Conservation (phyloP, 1,139 yeast genomes). For the Eremothecium gossypii region DNA sequence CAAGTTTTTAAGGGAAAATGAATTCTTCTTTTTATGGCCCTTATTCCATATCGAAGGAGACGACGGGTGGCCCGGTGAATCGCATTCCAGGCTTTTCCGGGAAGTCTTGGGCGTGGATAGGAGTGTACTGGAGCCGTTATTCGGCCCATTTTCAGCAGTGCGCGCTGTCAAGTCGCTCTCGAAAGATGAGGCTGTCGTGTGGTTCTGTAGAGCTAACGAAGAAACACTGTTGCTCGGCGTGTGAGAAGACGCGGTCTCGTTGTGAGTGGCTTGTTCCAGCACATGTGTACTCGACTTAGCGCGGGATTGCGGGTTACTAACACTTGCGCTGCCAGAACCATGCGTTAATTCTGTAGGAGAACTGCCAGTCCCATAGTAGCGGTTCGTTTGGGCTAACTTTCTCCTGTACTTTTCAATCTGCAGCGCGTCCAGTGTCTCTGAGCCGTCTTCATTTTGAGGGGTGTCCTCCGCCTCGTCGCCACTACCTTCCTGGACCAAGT, state of each 20-base stretch:
- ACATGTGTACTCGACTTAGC: no score
- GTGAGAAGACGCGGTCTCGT: no score
- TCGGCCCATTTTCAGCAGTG: background rate
- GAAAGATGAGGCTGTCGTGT: constrained; percentile 13
- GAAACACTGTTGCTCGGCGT: constrained; percentile 7
- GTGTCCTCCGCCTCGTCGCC: constrained; percentile 11
- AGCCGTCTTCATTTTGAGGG: background rate
- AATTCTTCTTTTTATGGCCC: constrained; percentile 24
- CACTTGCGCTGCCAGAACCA: no score
- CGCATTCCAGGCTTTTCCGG: background rate
- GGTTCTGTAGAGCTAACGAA: constrained; percentile 9
- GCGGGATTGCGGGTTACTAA: no score
- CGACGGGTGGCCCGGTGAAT: background rate
- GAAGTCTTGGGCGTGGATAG: constrained; percentile 1
- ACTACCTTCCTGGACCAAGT: constrained; percentile 26
- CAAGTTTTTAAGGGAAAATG: constrained; percentile 26
- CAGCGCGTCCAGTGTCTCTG: background rate
- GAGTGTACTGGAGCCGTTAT: background rate
- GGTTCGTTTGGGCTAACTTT: background rate
- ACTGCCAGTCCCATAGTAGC: background rate
- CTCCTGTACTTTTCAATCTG: background rate
- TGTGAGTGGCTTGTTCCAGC: no score
- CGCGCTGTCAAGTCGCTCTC: constrained; percentile 11
- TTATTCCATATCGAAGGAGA: constrained; percentile 11
- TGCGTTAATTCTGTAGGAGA: constrained; percentile 1